Percentiles rank a stretch among this genome's conserved stretches.
phyloP scores from a whole-genome alignment of 1,284 basidiomycete genomes.

The Ustilago bromivora region DNA sequence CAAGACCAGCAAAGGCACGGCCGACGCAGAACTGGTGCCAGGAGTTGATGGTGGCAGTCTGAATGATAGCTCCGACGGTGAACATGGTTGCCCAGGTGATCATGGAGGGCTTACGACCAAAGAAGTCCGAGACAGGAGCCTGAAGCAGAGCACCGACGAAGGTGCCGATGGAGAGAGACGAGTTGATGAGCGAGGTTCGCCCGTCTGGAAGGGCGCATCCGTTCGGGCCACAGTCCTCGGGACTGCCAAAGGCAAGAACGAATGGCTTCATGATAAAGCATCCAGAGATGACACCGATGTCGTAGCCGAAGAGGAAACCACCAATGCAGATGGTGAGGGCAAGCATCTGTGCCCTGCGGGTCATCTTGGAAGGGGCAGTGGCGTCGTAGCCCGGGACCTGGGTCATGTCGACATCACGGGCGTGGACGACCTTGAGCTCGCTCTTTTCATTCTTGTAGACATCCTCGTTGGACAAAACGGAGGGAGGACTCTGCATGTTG shows the following conservation, averaged over 20 bases:
- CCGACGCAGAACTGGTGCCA: constrained; percentile 56
- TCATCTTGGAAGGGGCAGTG: constrained; percentile 52
- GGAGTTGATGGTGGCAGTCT: constrained; percentile 51
- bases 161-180: constrained; percentile 80
- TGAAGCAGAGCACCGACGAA: constrained; percentile 76
- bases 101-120: constrained; percentile 77
- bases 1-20: constrained; percentile 61
- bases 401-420: constrained; percentile 35
- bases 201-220: constrained; percentile 55
- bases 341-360: constrained; percentile 37
- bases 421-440: constrained; percentile 34
- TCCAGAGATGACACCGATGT: constrained; percentile 56
- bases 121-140: constrained; percentile 73
- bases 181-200: constrained; percentile 77
- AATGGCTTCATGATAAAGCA: constrained; percentile 60
- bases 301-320: constrained; percentile 55
- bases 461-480: constrained; percentile 44
- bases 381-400: constrained; percentile 45
- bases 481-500: constrained; percentile 28
- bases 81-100: constrained; percentile 73
- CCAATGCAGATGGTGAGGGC: constrained; percentile 53
- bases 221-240: constrained; percentile 25
- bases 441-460: constrained; percentile 48
- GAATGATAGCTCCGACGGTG: constrained; percentile 59
- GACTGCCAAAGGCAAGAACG: constrained; percentile 42